Base-by-base conservation (phyloP, 1,139 yeast species). In the Blastobotrys arbuscula region DNA sequence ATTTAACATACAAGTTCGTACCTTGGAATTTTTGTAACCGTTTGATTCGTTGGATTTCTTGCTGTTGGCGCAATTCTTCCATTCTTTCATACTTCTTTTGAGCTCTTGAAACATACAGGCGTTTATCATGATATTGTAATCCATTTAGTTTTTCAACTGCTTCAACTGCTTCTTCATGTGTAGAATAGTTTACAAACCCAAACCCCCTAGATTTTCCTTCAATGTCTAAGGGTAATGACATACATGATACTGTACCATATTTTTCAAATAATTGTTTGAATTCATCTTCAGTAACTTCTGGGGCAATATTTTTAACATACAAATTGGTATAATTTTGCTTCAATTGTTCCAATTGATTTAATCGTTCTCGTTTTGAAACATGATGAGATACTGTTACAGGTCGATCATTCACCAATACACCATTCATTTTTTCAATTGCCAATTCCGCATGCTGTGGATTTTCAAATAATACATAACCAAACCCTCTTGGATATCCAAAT, bases 1-100 rank as follows among this genome's bases (percentile, higher is more conserved):
- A 86, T 76, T 88, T 88, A 66, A 89, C 76, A 68, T 87, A 89
- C 69, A 89, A 78, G 78, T 90, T 89, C 57, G 87, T 89, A 67
- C 95, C 95, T 73, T 84, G 95, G 74, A 82, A 84, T 72, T 84
- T 84, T 62, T 81, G 77, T 65, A 82, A 73, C 68, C 83, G 83
- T 73, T 84, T 94, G 67, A 82, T 77, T 71, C 89, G 78, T 60
- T 82, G 79, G 58, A 82, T 75, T 73, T 85, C 94, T 71, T 82
- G 80, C 71, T 83, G 89, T 70, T 81, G 84, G 75, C 83, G 84
- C 70, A 86, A 78, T 70, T 85, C 90, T 74, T 86, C 95, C 62
- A 81, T 69, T 76, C 96, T 84, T 75, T 88, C 96, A 68, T 84
- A 75, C 77, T 84, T 87, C 82, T 85, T 85, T 75, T 88, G 96